Base-by-base conservation (phyloP, 176 grass and related monocot genomes). In the Aegilops tauschii region DNA sequence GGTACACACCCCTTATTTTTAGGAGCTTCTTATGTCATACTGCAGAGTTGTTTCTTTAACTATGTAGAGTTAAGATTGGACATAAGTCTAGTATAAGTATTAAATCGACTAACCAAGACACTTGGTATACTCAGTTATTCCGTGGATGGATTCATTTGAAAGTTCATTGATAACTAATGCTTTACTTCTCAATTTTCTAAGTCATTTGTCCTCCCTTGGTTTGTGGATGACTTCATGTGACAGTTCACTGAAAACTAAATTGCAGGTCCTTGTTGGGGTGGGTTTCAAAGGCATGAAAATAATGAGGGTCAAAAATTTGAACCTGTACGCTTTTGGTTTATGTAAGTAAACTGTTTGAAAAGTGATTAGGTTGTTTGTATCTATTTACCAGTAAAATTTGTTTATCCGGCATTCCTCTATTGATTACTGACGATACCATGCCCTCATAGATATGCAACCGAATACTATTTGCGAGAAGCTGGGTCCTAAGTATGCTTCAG, bases 241-340 rank as follows among this genome's bases (percentile, higher is more conserved):
- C 17, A 69, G 5, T 75, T 77, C 12, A 69, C 84, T 81, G 47
- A 69, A 35, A 81, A 62, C 83, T 64, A 67, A 87, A 86, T 61
- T 90, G 21, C 84, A 99, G 97, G 83, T 99, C 37, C 97, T 99
- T 89, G 92, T 99, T 30, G 97, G 94, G 30, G 91, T 93, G 77
- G 97, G 94, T 84, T 99, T 90, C 75, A 96, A 92, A 90, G 89
- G 87, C 65, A 90, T 99, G 85, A 93, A 83, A 89, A 90, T 99
- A 81, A 94, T 99, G 91, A 96, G 56, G 56, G 65, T 99, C 12
- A 99, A 96, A 79, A 89, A 91, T 82, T 72, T 99, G 86, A 90
- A 96, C 54, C 84, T 99, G 44, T 99, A 96, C 13, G 97, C 97
- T 83, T 99, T 99, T 87, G 97, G 97, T 83, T 86, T 99, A 94